A percentile compares a stretch with the other conserved stretches of the same genome.
Evolutionary conservation across 805 yeast species (phyloP).

Genomic region (Jamesozyma spencerorum): DNA sequence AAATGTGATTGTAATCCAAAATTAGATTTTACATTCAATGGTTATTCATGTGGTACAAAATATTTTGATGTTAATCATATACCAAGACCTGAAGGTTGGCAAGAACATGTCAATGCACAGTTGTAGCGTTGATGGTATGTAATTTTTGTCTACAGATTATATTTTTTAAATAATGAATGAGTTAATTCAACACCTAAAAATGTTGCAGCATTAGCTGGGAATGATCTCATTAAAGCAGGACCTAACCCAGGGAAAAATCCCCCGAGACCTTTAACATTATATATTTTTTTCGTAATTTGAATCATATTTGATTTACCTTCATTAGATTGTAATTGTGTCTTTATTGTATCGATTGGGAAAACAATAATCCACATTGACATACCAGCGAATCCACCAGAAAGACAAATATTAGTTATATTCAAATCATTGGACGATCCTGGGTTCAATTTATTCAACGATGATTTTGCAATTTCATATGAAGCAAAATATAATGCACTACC

Average conservation of each 20-base stretch:
- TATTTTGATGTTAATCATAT: conserved; percentile 48
- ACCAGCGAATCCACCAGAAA: conserved; percentile 95
- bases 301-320: conserved; percentile 40
- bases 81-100: conserved; percentile 64
- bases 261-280: conserved; percentile 57
- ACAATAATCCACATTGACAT: conserved; percentile 94
- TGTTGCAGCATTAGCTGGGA: conserved; percentile 99
- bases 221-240: conserved; percentile 86
- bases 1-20: conserved; percentile 66
- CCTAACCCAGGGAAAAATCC: conserved; percentile 98
- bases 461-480: conserved; percentile 77
- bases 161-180: conserved; percentile 32
- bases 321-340: conserved; percentile 38
- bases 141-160: conserved; percentile 13
- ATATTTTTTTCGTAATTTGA: conserved; percentile 60
- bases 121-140: neutral
- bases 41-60: conserved; percentile 61
- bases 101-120: conserved; percentile 16
- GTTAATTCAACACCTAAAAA: conserved; percentile 91
- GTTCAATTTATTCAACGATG: conserved; percentile 38
- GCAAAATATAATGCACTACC: conserved; percentile 95
- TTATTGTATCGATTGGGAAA: conserved; percentile 93
- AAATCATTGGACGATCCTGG: conserved; percentile 36
- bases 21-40: conserved; percentile 68
- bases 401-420: conserved; percentile 64